Evolutionary conservation across 1,284 basidiomycete genomes (phyloP), one percentile per base, ranked within the genome.

Genomic region (Ustilago esculenta): DNA sequence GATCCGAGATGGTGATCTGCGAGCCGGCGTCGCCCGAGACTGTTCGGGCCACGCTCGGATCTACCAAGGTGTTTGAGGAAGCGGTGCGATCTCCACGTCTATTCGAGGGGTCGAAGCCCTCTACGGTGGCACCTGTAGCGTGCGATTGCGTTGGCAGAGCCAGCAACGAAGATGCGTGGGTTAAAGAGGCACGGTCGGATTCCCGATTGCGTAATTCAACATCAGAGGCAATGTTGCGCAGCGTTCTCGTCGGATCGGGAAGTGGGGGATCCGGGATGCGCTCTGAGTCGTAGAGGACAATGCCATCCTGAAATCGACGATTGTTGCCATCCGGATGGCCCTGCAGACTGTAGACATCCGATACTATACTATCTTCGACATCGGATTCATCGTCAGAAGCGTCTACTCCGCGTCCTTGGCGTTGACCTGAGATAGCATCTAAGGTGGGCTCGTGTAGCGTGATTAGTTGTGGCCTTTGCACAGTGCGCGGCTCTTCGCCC

Each of bases 211-310:
- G 66, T 23, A 69, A 41, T 42, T 69, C 66, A 7, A 51, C 55
- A n/a, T 49, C 66, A 12, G 66, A 69, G 7, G 66, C 59, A 21
- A 63, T 45, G 40, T 69, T 57, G 14, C 66, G 58, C 18, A 69
- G 27, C 8, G 46, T 30, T 12, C 66, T 43, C 3, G 58, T 24
- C 9, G 58, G 50, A 27, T 69, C 66, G 1, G 45, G 41, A 12
- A 45, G 42, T 1, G 66, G 66, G 14, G 58, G 54, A 25, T 54
- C 18, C 0, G 57, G 59, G 15, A 63, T 69, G 15, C 59, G 53
- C 34, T 70, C 67, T 2, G 67, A 70, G n/a, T 70, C 67, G 29
- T 61, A 70, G 9, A 70, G 34, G 12, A 70, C 67, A 44, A 70
- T 70, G 18, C 67, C 67, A 33, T 70, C 67, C 42, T 65, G 67